Conservation (phyloP, 768 basidiomycete genomes). For the Agrocybe chaxingu region DNA sequence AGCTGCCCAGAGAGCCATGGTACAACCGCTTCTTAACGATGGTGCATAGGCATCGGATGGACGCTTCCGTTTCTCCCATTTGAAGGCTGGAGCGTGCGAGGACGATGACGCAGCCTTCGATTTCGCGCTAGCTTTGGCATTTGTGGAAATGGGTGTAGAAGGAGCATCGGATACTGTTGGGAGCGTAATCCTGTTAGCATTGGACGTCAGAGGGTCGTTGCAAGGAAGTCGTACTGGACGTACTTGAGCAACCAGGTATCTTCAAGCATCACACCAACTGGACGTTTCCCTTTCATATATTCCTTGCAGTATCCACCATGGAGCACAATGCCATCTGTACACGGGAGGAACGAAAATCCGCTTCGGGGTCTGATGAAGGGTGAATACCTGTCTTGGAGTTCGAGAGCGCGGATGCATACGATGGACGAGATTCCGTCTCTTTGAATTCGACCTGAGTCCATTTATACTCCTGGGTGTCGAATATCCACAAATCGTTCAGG, state of each 20-base stretch:
- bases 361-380: conserved; percentile 53
- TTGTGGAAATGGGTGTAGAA: not conserved
- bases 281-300: conserved; percentile 81
- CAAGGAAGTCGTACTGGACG: conserved; percentile 14
- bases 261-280: conserved; percentile 82
- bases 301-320: conserved; percentile 93
- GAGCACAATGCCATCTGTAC: conserved; percentile 73
- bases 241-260: conserved; percentile 88
- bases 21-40: conserved; percentile 57
- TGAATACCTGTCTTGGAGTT: not conserved
- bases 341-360: conserved; percentile 83
- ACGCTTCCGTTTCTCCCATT: conserved; percentile 86
- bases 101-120: conserved; percentile 34
- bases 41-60: conserved; percentile 61
- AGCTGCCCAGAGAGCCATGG: conserved; percentile 77
- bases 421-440: conserved; percentile 69
- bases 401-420: conserved; percentile 40
- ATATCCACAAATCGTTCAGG: conserved; percentile 81
- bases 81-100: conserved; percentile 42
- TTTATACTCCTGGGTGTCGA: conserved; percentile 82
- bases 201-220: not conserved
- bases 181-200: conserved; percentile 16
- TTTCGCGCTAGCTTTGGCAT: conserved; percentile 14
- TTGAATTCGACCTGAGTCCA: conserved; percentile 79
- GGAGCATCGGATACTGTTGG: conserved; percentile 16